Evolutionary conservation across 2,329 filamentous ascomycete species (phyloP), one percentile per base, ranked within the genome.

Genomic region (Thielaviopsis punctulata): DNA sequence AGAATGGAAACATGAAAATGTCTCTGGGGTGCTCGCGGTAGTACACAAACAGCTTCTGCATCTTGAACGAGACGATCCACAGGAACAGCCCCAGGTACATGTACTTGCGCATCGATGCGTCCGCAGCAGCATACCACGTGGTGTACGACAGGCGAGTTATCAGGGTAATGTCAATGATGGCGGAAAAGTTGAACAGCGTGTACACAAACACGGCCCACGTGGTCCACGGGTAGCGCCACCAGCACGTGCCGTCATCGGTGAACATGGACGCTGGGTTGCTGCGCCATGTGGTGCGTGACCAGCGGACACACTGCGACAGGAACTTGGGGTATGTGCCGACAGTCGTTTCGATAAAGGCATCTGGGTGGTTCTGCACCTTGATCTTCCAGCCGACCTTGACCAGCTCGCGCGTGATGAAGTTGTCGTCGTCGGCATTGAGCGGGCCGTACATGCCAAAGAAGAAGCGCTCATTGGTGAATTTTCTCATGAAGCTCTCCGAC

Each of bases 391-490:
- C 69, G 5, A 69, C 60, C 9, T 64, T 64, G 43, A 76, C 68
- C 5, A 72, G 66, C 55, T 69, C 76, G 10, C 78, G 66, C 0
- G 77, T 81, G 33, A 76, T 64, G 58, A 72, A 80, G 60, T 81
- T 81, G 64, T 82, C 78, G 54, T 81, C 77, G 55, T 81, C 78
- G 0, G 68, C 66, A 19, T 72, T 69, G 1, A 79, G 61, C 0
- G 72, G 71, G 0, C 68, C 67, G 1, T 63, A 66, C 0, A 60
- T 45, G 0, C 65, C 64, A 22, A 71, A 69, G 53, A 71, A 67
- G 65, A 74, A 78, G 8, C 51, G 62, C 58, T 82, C 77, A 48
- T 72, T 65, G 1, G 63, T 60, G 60, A 73, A 80, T 0, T 57
- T 59, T 0, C 59, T 19, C 4, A 69, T 61, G 57, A 79, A 76